Percentiles rank a stretch among this genome's conserved stretches.
Evolutionary conservation across 2,329 filamentous ascomycete species (phyloP).

Genomic region (Atkinsonella texensis): DNA sequence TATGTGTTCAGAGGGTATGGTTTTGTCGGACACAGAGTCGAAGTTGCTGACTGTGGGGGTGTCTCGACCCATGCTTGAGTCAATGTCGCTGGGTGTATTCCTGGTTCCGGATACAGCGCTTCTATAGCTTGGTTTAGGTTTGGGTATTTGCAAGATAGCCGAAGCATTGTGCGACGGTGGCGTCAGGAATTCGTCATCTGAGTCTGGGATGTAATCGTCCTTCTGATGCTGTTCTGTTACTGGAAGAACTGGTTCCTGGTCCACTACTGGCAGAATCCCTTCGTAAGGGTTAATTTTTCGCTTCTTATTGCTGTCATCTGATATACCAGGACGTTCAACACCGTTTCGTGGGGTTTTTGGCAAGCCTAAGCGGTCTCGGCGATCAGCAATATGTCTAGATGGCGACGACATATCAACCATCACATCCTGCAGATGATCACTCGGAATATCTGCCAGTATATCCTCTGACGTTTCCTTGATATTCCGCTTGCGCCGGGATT

Average conservation of each 20-base stretch:
- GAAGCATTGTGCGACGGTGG: conserved; percentile 15
- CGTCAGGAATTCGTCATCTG: conserved; percentile 41
- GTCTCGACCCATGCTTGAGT: conserved; percentile 2
- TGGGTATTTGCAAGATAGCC: background rate
- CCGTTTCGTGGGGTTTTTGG: conserved; percentile 6
- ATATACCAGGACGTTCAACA: conserved; percentile 6
- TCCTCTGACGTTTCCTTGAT: conserved; percentile 6
- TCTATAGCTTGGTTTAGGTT: background rate
- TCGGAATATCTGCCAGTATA: background rate
- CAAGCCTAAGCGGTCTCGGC: conserved; percentile 2
- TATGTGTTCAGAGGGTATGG: conserved; percentile 13
- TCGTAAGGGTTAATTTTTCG: conserved; percentile 8
- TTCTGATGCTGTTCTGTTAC: background rate
- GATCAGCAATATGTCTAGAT: conserved; percentile 11
- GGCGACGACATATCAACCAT: conserved; percentile 15
- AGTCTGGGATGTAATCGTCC: conserved; percentile 37
- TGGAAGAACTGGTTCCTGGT: conserved; percentile 6
- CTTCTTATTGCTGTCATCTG: conserved; percentile 8
- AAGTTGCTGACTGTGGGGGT: background rate
- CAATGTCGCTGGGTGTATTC: background rate
- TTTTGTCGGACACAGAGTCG: background rate
- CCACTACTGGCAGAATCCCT: conserved; percentile 1
- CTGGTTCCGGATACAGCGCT: background rate
- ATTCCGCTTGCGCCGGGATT: conserved; percentile 10
- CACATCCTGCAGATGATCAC: conserved; percentile 9